Base-by-base conservation (phyloP, 768 basidiomycete genomes). In the Suillus alpinus region DNA sequence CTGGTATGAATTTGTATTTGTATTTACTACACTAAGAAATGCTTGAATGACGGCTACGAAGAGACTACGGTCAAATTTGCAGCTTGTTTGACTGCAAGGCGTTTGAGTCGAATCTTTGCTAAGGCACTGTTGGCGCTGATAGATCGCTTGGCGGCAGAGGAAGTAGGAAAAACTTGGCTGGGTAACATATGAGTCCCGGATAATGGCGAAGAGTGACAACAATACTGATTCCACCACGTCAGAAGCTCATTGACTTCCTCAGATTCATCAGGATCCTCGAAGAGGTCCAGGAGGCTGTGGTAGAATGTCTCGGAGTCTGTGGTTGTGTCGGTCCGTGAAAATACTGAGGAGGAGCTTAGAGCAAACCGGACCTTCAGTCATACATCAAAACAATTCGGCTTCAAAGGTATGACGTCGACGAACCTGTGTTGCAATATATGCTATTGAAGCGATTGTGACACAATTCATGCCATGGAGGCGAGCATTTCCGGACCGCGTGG, bases 251-350 rank as follows among this genome's bases (percentile, higher is more conserved):
- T 23, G 2, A 63, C 63, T 47, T 69, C 68, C 29, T 57, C 36
- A 1, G 4, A 47, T 62, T 70, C 63, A 2, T 68, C 63, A 2
- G 60, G 59, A 46, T 71, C 66, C 16, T 71, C 58, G 2, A 71
- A 50, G 1, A 69, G 56, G 36, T 63, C 65, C 13, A 68, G 46
- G 9, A 71, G 52, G 20, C 60, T 61, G n/a, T 57, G 56, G 39
- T 69, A 70, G 56, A 71, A 70, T 10, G 40, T 34, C 44, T 71
- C 68, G 1, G 69, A 70, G 52, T 71, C 68, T 4, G 66, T 69
- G 12, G 65, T 47, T 1, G 46, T 60, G 58, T 70, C 66, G 6
- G 67, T 66, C 14, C 59, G 26, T 6, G 61, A 67, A 46, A 69
- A 70, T 1, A 62, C 60, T 10, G 61, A 41, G 0, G 63, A 62